These are phyloP conservation scores for Didymella glomerata DNA, from an alignment of 2,329 filamentous ascomycete genomes.

Conservation along the genomic window DNA sequence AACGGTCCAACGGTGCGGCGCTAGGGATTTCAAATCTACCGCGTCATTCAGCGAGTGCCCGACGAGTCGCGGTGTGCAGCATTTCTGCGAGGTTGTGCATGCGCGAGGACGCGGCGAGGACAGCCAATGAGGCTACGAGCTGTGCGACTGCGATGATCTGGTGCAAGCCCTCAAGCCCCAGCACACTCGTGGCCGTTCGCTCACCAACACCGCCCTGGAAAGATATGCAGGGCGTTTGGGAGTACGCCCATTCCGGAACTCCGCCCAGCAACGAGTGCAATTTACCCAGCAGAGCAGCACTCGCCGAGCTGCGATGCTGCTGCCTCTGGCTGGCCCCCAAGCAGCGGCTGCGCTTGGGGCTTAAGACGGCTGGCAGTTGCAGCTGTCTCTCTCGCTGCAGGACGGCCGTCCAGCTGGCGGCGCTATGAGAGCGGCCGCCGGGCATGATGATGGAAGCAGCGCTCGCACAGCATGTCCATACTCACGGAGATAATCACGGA, in stretches of 20 bases:
- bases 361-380: constrained; percentile 15
- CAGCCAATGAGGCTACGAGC: constrained; percentile 13
- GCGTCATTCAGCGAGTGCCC: constrained; percentile 22
- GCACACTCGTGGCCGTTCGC: constrained; percentile 22
- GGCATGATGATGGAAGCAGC: constrained; percentile 13
- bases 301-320: constrained; percentile 11
- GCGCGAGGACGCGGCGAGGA: constrained; percentile 30
- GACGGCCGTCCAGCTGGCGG: constrained; percentile 8
- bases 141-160: constrained; percentile 21
- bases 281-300: constrained; percentile 17
- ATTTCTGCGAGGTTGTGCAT: constrained; percentile 33
- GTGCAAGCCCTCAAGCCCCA: constrained; percentile 20
- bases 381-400: constrained; percentile 1
- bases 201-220: constrained; percentile 24
- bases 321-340: constrained; percentile 21
- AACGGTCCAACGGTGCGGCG: constrained; percentile 25
- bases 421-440: constrained; percentile 12
- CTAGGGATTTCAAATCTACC: constrained; percentile 29
- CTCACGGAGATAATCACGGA: constrained; percentile 33
- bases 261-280: constrained; percentile 20
- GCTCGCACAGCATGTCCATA: constrained; percentile 19
- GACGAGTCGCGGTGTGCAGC: constrained; percentile 36
- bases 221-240: constrained; percentile 21
- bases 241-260: constrained; percentile 21
- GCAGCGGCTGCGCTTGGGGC: constrained; percentile 11